Base-by-base conservation (phyloP, 2,329 filamentous ascomycete genomes). In the Penicillium sp. region DNA sequence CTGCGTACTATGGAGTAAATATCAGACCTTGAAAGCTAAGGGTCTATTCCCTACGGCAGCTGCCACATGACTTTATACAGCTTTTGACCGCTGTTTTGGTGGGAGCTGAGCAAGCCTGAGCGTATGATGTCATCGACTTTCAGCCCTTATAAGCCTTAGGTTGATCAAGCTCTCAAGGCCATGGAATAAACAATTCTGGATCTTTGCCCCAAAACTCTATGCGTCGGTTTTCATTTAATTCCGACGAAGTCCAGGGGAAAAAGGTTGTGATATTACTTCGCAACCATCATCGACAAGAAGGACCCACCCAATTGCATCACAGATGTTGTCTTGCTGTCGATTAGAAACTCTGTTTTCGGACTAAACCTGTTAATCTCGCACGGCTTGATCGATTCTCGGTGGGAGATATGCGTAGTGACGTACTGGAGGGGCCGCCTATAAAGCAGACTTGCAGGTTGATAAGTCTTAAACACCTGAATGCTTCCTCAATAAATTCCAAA, bases 241-340 rank as follows among this genome's bases (percentile, higher is more conserved):
- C 8, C 3, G 7, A 19, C 1, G 0, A 47, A 33, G 13, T 31
- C 4, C 3, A 21, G 19, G 9, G 13, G 19, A 6, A 23, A 31
- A 47, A 5, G 29, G 29, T 7, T 7, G 37, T 42, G 51, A 48
- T 56, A 56, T 58, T 50, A 13, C 15, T 29, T 37, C 23, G 19
- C 38, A 46, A 29, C 9, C n/a, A 25, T 17, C 25, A 29, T 50
- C 8, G 17, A 19, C 19, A 25, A 41, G 37, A 23, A 12, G 15
- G 42, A 38, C 47, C 54, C 54, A 51, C 25, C 21, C n/a, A 10
- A 45, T 62, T 58, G 54, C 50, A 57, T 53, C 54, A 54, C 57
- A 46, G 17, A 42, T n/a, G n/a, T 40, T 19, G 17, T 23, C 43
- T 40, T 25, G 23, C 31, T 25, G 3, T 19, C 33, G 25, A 25